A percentile compares a stretch with the other conserved stretches of the same genome.
These are phyloP conservation scores for Cyamopsis tetragonoloba DNA, from an alignment of 306 rosid genomes.

Conservation along the genomic window DNA sequence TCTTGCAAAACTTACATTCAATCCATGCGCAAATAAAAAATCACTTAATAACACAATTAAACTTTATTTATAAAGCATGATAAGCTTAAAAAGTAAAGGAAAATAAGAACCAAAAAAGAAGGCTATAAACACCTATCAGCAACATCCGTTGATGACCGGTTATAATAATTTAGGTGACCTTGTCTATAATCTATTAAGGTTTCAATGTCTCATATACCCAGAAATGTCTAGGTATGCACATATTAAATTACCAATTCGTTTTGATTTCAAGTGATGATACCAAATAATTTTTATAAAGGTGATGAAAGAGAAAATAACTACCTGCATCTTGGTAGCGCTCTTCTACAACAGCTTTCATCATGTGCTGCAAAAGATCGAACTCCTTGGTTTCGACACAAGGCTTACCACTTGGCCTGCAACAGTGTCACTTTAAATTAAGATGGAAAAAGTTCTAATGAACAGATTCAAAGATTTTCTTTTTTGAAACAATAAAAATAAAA, in stretches of 20 bases:
- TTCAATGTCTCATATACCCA: not conserved
- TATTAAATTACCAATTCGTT: no score
- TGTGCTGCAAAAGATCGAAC: constrained; percentile 70
- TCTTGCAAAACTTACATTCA: not conserved
- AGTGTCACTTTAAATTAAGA: no score
- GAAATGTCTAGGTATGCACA: not conserved
- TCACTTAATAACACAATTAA: not conserved
- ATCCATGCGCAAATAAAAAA: not conserved
- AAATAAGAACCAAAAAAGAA: not conserved
- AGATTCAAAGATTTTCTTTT: not conserved
- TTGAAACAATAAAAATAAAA: no score
- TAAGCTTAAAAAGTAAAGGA: not conserved
- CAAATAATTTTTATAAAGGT: not conserved
- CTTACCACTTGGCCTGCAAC: constrained; percentile 76
- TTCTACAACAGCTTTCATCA: constrained; percentile 75
- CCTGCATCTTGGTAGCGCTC: constrained; percentile 89
- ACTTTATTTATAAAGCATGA: not conserved
- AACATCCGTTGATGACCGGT: not conserved
- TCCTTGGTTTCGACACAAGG: constrained; percentile 77
- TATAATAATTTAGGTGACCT: not conserved
- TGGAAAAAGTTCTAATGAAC: not conserved
- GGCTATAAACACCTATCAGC: not conserved
- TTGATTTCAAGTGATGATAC: constrained; percentile 15
- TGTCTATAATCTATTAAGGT: no score
- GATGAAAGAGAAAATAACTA: constrained; percentile 15